phyloP scores from a whole-genome alignment of 176 grass and related monocot species.

The Tillandsia leiboldiana region DNA sequence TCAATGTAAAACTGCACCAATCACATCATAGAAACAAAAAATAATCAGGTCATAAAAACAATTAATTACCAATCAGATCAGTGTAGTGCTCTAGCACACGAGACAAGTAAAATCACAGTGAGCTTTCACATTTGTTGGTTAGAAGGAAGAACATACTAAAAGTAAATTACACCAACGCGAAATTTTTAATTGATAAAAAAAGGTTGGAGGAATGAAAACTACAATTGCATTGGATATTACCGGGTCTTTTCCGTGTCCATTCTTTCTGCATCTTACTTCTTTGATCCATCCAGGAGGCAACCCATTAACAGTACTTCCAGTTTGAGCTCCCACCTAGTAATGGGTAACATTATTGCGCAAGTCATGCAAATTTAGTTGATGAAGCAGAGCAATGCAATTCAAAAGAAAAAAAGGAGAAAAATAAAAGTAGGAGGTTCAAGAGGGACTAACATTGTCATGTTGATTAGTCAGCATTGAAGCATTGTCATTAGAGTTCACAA shows the following conservation, averaged over 20 bases:
- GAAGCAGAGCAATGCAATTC: neutral
- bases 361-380: neutral
- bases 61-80: neutral
- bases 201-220: neutral
- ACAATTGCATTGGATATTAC: neutral
- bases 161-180: slow-evolving; percentile 8
- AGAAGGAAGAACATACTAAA: neutral
- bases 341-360: neutral
- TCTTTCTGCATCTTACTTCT: slow-evolving; percentile 24
- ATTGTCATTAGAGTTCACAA: neutral
- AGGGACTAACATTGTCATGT: neutral
- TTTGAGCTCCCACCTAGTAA: neutral
- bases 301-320: slow-evolving; percentile 5
- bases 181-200: slow-evolving; percentile 1
- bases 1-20: slow-evolving; percentile 31
- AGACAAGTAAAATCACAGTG: neutral
- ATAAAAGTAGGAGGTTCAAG: too few species aligned
- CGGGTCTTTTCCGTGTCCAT: neutral
- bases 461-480: neutral
- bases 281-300: slow-evolving; percentile 36
- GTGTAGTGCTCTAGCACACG: neutral
- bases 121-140: neutral
- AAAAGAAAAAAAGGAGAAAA: too few species aligned
- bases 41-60: neutral
- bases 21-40: neutral